Evolutionary conservation across 768 basidiomycete species (phyloP), one percentile per base, ranked within the genome.

Genomic region (Cubamyces lactineus): DNA sequence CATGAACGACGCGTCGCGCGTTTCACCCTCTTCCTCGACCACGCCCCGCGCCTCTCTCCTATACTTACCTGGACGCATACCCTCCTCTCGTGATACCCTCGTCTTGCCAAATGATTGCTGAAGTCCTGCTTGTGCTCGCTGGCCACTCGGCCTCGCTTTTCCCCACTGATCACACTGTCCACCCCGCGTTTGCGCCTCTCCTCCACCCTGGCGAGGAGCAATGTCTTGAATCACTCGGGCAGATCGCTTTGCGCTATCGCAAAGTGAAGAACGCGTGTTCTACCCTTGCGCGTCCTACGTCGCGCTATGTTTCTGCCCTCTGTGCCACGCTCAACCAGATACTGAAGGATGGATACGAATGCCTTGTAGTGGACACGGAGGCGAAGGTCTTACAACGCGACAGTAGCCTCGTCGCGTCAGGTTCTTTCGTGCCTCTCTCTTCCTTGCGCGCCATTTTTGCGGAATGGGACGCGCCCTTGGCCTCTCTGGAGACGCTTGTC

Each of bases 201-300:
- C 83, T 97, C 3, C 94, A 97, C 69, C 94, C 94, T 2, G 94
- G 94, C 11, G 94, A 96, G 70, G 82, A 87, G 55, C 85, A 94
- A 72, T 89, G 87, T 65, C 81, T 96, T n/a, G 88, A 93, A 69
- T 82, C 85, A 11, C 83, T 97, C 2, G 90, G 85, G 9, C 80
- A 82, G 50, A 84, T 96, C 51, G 94, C 91, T 1, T 81, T 79
- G 53, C 84, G 88, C 24, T 96, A 94, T 74, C 80, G 84, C 62
- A 87, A 79, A 64, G 86, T 96, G 72, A 89, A 86, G 73, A 71
- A 78, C 60, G 78, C 84, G 19, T 88, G 80, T 61, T 69, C 72
- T 41, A 67, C 68, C 1, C 78, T 89, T 24, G 80, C 84, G 26
- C 80, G 78, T 21, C 86, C 87, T 5, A 75, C 79, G 11, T 91